Conservation (phyloP, 2,329 filamentous ascomycete species). For the Sordariomycetes sp. region DNA sequence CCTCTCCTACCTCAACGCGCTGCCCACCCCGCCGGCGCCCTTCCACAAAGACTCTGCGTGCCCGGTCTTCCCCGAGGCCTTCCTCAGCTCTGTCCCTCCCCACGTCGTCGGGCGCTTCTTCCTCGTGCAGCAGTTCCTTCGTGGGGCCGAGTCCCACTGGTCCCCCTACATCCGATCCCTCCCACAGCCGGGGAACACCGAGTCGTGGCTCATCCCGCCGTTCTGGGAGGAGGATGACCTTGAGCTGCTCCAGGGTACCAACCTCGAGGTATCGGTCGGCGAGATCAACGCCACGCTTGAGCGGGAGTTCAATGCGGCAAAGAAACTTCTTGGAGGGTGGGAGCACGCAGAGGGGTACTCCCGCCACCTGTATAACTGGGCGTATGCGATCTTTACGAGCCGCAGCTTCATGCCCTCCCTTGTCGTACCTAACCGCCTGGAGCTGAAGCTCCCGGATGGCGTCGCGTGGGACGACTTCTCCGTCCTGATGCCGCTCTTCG, state of each 20-base stretch:
- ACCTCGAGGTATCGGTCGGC: slow-evolving; percentile 32
- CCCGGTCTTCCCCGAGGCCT: slow-evolving; percentile 28
- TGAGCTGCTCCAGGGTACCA: slow-evolving; percentile 40
- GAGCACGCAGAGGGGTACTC: slow-evolving; percentile 23
- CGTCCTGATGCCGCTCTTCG: slow-evolving; percentile 56
- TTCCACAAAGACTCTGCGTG: slow-evolving; percentile 8
- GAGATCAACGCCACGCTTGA: slow-evolving; percentile 32
- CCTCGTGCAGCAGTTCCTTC: slow-evolving; percentile 53
- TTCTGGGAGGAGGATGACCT: slow-evolving; percentile 51
- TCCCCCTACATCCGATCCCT: slow-evolving; percentile 52
- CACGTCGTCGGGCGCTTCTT: slow-evolving; percentile 56
- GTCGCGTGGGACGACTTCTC: slow-evolving; percentile 43
- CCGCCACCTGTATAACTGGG: slow-evolving; percentile 46
- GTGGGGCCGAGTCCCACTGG: slow-evolving; percentile 48
- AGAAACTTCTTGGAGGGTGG: slow-evolving; percentile 19
- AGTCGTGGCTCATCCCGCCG: slow-evolving; percentile 41
- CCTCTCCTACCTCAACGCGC: slow-evolving; percentile 45
- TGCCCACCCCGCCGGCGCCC: slow-evolving; percentile 15
- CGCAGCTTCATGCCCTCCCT: slow-evolving; percentile 50
- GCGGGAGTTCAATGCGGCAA: slow-evolving; percentile 29
- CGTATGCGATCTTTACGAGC: slow-evolving; percentile 50
- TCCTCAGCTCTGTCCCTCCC: slow-evolving; percentile 35
- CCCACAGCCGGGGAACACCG: slow-evolving; percentile 42
- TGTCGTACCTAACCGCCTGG: slow-evolving; percentile 27
- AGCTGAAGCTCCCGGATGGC: slow-evolving; percentile 15